Conservation (phyloP, 169 alveolate species). For the Plasmodium knowlesi region DNA sequence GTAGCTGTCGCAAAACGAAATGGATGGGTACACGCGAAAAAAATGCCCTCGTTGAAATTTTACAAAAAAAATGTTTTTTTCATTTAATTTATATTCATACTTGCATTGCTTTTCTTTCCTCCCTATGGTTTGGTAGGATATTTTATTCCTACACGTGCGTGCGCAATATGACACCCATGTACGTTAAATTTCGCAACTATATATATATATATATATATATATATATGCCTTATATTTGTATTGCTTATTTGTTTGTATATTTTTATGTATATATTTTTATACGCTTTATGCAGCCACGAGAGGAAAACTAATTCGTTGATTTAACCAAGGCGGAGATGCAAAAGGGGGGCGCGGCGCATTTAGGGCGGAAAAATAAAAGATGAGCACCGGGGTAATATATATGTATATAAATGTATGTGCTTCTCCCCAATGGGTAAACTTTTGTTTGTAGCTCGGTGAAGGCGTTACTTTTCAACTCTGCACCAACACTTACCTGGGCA, state of each 20-base stretch:
- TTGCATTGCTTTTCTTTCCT: background rate
- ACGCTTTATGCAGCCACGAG: background rate
- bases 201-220: background rate
- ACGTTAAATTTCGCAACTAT: background rate
- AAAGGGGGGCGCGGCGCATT: background rate
- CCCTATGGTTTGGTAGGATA: background rate
- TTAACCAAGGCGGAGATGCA: background rate
- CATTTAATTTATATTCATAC: background rate
- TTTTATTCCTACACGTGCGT: background rate
- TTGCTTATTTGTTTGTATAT: background rate
- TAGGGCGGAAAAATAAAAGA: background rate
- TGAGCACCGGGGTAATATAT: background rate
- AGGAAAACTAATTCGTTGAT: background rate
- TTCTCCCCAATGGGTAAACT: background rate
- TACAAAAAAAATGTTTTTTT: background rate
- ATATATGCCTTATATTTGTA: background rate
- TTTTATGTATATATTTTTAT: background rate
- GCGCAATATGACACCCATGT: background rate
- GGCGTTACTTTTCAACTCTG: background rate
- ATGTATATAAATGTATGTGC: background rate
- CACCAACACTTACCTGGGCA: background rate
- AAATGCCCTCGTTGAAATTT: background rate
- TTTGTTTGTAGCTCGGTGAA: background rate
- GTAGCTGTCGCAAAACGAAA: background rate
- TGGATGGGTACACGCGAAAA: background rate